Percentiles rank a stretch among this genome's conserved stretches.
phyloP scores from a whole-genome alignment of 2,329 filamentous ascomycete genomes.

The Pseudopyricularia cyperi region DNA sequence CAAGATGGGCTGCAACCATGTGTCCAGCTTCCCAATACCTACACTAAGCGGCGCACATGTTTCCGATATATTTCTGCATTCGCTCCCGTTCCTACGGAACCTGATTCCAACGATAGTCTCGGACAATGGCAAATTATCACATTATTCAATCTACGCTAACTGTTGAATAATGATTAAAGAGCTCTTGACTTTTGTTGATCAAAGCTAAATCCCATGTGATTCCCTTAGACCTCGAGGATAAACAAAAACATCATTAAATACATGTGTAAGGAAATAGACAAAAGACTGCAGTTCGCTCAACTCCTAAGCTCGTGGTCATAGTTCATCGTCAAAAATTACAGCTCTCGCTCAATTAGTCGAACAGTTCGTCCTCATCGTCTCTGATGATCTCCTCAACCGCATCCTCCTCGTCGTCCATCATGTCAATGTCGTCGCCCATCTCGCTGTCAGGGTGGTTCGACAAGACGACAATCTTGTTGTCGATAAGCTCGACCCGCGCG shows the following conservation, averaged over 20 bases:
- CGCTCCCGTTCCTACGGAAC: too few species aligned
- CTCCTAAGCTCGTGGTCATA: neutral
- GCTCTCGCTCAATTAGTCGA: slow-evolving; percentile 6
- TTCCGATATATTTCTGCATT: too few species aligned
- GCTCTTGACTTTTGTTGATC: too few species aligned
- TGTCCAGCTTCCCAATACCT: too few species aligned
- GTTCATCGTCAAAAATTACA: neutral
- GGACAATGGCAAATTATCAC: too few species aligned
- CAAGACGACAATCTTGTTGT: slow-evolving; percentile 68
- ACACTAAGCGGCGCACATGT: too few species aligned
- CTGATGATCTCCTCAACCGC: slow-evolving; percentile 55
- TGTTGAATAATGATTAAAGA: too few species aligned
- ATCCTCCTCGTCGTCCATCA: slow-evolving; percentile 55
- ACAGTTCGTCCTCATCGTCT: slow-evolving; percentile 39
- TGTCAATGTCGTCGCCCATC: slow-evolving; percentile 51
- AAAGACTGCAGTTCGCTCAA: neutral
- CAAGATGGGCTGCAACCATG: too few species aligned
- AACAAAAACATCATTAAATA: neutral
- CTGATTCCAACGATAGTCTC: too few species aligned
- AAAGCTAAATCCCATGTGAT: too few species aligned
- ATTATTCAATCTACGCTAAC: too few species aligned
- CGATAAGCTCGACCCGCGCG: slow-evolving; percentile 65
- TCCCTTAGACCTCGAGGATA: neutral
- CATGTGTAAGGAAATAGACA: neutral
- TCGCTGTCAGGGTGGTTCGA: slow-evolving; percentile 64